Evolutionary conservation across 148 eudicot genomes (phyloP).

Genomic region (Amaranthus palmeri): DNA sequence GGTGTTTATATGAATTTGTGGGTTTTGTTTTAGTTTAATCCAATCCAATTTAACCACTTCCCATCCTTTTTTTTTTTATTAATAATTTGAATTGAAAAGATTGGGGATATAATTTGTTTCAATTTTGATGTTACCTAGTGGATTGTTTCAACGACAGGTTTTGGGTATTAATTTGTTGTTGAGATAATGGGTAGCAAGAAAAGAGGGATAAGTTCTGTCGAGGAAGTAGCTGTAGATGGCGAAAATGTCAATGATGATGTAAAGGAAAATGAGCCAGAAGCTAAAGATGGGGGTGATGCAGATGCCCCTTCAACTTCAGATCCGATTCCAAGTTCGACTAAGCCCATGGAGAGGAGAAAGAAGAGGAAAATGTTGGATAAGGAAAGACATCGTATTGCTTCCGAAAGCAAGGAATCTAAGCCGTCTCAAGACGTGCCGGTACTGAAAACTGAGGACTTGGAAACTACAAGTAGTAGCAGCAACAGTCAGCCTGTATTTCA

Average conservation of each 20-base stretch:
- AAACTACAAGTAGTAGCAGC: slow-evolving; percentile 6
- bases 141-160: too few relatives aligned
- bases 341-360: slow-evolving; percentile 76
- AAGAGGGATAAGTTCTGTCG: slow-evolving; percentile 34
- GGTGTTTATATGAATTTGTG: too few relatives aligned
- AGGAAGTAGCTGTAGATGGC: slow-evolving; percentile 22
- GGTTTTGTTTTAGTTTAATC: too few relatives aligned
- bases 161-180: too few relatives aligned
- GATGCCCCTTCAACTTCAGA: slow-evolving; percentile 5
- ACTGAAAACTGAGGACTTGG: slow-evolving; percentile 26
- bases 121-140: too few relatives aligned
- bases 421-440: slow-evolving; percentile 16
- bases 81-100: too few relatives aligned
- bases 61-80: too few relatives aligned
- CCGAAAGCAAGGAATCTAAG: slow-evolving; percentile 24
- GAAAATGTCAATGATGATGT: slow-evolving; percentile 19
- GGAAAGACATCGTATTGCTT: slow-evolving; percentile 36
- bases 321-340: slow-evolving; percentile 23
- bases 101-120: too few relatives aligned
- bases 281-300: slow-evolving; percentile 22
- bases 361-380: slow-evolving; percentile 64
- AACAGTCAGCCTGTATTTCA: slow-evolving; percentile 66
- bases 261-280: slow-evolving; percentile 27
- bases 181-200: slow-evolving; percentile 48
- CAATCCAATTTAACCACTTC: too few relatives aligned